phyloP scores from a whole-genome alignment of 129 eudicot species.

The Smallanthus sonchifolius region DNA sequence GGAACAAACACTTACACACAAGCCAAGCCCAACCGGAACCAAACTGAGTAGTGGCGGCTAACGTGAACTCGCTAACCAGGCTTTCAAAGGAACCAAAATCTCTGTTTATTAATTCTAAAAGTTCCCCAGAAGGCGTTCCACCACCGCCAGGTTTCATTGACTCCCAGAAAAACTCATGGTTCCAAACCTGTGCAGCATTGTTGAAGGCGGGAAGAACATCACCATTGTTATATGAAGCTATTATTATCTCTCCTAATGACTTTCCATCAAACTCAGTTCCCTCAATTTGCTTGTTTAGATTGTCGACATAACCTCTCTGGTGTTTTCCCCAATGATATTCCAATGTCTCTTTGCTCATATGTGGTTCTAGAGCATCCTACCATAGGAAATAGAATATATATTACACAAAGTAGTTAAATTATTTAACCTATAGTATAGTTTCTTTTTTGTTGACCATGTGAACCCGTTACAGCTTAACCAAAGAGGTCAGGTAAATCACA shows the following conservation, averaged over 20 bases:
- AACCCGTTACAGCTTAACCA: too few species aligned
- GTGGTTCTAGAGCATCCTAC: conserved; percentile 92
- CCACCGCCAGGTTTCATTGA: conserved; percentile 98
- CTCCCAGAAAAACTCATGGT: conserved; percentile 97
- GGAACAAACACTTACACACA: conserved; percentile 52
- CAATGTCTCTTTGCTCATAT: conserved; percentile 83
- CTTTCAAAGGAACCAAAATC: conserved; percentile 92
- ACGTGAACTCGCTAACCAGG: conserved; percentile 59
- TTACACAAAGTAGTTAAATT: neutral
- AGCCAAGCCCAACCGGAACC: conserved; percentile 99
- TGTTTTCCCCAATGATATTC: conserved; percentile 98
- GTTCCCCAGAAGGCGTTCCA: conserved; percentile 87
- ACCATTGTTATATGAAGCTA: conserved; percentile 74
- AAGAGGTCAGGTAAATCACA: too few species aligned
- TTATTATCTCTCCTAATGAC: conserved; percentile 65
- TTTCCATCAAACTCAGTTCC: conserved; percentile 74
- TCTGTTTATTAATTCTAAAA: conserved; percentile 63
- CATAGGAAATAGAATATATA: neutral
- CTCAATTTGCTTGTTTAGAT: conserved; percentile 87
- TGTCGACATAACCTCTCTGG: conserved; percentile 79
- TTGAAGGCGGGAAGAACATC: conserved; percentile 72
- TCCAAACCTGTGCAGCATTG: conserved; percentile 98
- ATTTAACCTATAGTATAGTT: too few species aligned
- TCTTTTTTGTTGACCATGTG: too few species aligned
- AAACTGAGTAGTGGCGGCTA: conserved; percentile 89